Base-by-base conservation (phyloP, 257 asterid species). In the Eustoma russellianum region DNA sequence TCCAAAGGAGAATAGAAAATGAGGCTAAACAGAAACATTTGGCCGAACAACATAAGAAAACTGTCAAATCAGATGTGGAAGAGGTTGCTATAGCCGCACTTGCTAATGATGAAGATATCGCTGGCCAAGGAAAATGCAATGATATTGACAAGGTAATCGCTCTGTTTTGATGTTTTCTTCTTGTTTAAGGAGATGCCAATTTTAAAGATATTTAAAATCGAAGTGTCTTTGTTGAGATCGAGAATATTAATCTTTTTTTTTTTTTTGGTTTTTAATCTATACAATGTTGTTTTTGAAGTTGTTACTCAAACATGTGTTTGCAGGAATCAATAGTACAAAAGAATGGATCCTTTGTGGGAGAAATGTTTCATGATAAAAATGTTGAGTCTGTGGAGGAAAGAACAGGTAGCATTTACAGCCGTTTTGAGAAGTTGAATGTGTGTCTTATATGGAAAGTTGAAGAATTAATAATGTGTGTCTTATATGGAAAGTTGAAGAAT, bases 11-110 rank as follows among this genome's bases (percentile, higher is more conserved):
- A 38, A 79, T 92, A 46, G 99, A 92, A 78, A 81, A 92, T 61
- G 99, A 92, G 71, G 97, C 99, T 6, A 92, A 92, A 69, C 83
- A 66, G 75, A 85, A 81, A 83, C 97, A 81, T 72, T 79, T 92
- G 17, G 89, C 88, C 3, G 95, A 82, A 75, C 94, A 77, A 70
- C 74, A 81, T 41, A 84, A 74, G 55, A 77, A 49, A 57, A 59
- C 46, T 55, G 62, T 74, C 7, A 62, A 34, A 59, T 38, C 56
- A 54, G 48, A 50, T 53, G 56, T 59, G 44, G 93, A 73, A 66
- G 74, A 55, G 61, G 45, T 71, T 19, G 79, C 62, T 33, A 53
- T 73, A 56, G 60, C 56, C 69, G 65, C 63, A 46, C 48, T 52
- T 19, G 40, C 71, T 56, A 72, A 63, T 72, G 48, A 66, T 63